These are phyloP conservation scores for Trametes cubensis DNA, from an alignment of 768 basidiomycete species.

Conservation along the genomic window DNA sequence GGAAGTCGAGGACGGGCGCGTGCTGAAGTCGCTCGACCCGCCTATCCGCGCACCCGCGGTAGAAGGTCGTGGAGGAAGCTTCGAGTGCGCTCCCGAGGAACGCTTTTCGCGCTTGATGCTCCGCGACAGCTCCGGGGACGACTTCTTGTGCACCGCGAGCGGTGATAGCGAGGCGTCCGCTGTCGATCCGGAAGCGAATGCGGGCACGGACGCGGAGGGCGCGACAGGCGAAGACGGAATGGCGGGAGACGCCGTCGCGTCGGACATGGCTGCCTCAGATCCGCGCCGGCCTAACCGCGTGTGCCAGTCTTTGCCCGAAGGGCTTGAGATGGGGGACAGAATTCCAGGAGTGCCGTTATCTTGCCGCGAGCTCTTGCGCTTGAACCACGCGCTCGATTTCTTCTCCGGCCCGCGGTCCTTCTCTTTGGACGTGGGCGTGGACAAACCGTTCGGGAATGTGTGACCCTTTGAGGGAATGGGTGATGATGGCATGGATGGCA, in stretches of 20 bases:
- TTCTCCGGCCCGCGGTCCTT: constrained; percentile 37
- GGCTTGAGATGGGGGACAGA: constrained; percentile 5
- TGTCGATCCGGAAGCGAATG: constrained; percentile 19
- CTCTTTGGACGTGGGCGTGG: constrained; percentile 22
- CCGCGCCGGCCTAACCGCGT: constrained; percentile 9
- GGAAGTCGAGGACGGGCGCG: constrained; percentile 15
- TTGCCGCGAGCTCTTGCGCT: constrained; percentile 49
- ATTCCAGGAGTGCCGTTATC: constrained; percentile 17
- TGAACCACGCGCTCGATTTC: constrained; percentile 55
- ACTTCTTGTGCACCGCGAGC: constrained; percentile 27
- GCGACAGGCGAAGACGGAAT: constrained; percentile 5
- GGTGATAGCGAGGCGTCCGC: constrained; percentile 6
- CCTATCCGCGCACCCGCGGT: constrained; percentile 40
- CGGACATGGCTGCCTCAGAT: constrained; percentile 18
- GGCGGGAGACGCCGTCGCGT: not conserved
- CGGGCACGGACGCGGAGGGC: constrained; percentile 14
- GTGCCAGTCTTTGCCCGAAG: not conserved
- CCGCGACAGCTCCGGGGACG: constrained; percentile 24
- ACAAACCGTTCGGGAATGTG: constrained; percentile 33
- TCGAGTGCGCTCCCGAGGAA: constrained; percentile 14
- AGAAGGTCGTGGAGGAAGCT: constrained; percentile 39
- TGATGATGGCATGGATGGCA: constrained; percentile 14
- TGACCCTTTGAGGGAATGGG: constrained; percentile 27
- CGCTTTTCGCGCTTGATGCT: constrained; percentile 15
- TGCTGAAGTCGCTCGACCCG: constrained; percentile 14